Base-by-base conservation (phyloP, 192 early-diverging fungal species). In the Diversispora epigaea region DNA sequence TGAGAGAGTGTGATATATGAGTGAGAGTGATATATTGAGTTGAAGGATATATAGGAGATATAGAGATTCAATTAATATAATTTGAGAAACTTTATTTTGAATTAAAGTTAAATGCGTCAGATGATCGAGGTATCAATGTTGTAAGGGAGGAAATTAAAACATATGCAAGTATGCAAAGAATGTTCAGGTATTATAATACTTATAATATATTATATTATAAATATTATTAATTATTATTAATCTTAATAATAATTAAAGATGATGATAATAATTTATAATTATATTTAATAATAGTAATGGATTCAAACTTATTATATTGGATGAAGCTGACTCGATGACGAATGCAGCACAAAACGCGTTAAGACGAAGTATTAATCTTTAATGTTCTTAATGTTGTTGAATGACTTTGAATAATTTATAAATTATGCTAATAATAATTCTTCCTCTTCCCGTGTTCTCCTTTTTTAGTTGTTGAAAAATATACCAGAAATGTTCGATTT, bases 291-390 rank as follows among this genome's bases (percentile, higher is more conserved):
- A 32, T 44, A 41, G 62, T n/a, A n/a, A 12, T 6, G 62, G 41
- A 41, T 64, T 71, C 15, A 99, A 99, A 79, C 85, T 99, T 56
- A 96, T 99, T 73, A 93, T 99, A 55, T 82, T 99, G 52, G 98
- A 99, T 74, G 98, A 99, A 79, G 94, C 95, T 22, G 98, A 99
- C 76, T 92, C 93, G 10, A 96, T 99, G 95, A 99, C 98, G 0
- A 86, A 90, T 52, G 84, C 86, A 25, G 96, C 96, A 7, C 98
- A 98, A 79, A 89, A 92, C 45, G 96, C 98, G 8, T 80, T 99
- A 72, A 89, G 98, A 71, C 84, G 97, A 81, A 86, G 92, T 92
- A 47, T 4, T 64, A n/a, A 19, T 39, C 22, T 47, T 83, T 77
- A 5, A n/a, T 14, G 7, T 40, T 77, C 43, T 21, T 32, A 6